Base-by-base conservation (phyloP, 164 flowering plant species). In the Houttuynia cordata region DNA sequence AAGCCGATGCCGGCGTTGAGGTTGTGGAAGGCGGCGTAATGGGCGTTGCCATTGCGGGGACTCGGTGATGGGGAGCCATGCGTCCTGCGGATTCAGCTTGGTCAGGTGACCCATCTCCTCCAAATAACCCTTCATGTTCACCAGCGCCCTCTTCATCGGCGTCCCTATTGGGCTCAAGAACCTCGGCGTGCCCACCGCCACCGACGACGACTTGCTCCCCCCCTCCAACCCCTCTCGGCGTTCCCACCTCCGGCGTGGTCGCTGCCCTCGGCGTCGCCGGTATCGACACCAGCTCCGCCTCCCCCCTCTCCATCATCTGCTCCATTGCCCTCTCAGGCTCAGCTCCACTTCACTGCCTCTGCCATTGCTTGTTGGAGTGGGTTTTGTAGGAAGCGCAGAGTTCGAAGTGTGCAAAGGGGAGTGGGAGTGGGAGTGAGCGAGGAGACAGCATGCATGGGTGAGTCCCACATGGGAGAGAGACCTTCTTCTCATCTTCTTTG, bases 1-100 rank as follows among this genome's bases (percentile, higher is more conserved):
- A 90, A 93, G 1, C 99, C 99, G 62, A 93, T 73, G 42, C 99
- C 99, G 51, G 97, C 96, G 68, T 88, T 90, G 57, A 93, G 86
- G 60, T 88, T 93, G 60, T 93, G 99, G 70, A 93, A 93, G 56
- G 99, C 99, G 50, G 99, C 92, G 71, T 93, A 93, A 60, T 93
- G 96, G 25, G 99, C 94, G 59, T 93, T 93, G 20, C 99, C 99
- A 60, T 93, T 93, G 39, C 99, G 77, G 8, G n/a, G 96, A 90
- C 71, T 93, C 99, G 3, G 99, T 93, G 59, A 93, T 90, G 56
- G 96, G 97, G 20, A 93, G 86, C 99, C 97, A 93, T 3, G 99
- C 96, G 59, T 93, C 99, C 64, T 93, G 99, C 0, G 99, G 97
- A 64, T 93, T 86, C 10, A 93, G 86, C 79, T 93, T 93, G 0